Conservation (phyloP, 2,329 filamentous ascomycete genomes). For the Aspergillus clavatus region DNA sequence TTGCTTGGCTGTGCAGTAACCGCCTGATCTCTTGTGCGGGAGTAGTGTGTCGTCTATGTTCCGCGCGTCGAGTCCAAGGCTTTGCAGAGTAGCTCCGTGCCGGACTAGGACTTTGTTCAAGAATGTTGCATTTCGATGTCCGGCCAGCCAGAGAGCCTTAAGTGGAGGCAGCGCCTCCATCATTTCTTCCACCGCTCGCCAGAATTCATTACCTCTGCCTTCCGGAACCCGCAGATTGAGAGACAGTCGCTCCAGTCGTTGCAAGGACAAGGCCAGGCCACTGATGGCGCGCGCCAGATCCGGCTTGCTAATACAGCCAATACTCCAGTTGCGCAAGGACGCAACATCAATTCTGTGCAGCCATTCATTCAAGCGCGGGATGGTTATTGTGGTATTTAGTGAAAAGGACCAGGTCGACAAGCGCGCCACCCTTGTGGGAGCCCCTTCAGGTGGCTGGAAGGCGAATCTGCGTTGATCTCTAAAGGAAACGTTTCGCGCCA, state of each 20-base stretch:
- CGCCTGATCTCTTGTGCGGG: background rate
- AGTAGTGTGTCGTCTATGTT: background rate
- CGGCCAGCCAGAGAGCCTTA: background rate
- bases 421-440: background rate
- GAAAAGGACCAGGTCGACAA: background rate
- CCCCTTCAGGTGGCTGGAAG: background rate
- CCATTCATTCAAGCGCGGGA: background rate
- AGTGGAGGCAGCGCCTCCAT: background rate
- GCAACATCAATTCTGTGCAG: background rate
- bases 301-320: background rate
- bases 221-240: background rate
- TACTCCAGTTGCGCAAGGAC: background rate
- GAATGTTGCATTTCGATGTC: background rate
- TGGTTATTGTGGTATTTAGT: background rate
- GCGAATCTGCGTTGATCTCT: background rate
- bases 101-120: background rate
- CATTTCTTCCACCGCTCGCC: background rate
- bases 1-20: background rate
- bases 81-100: background rate
- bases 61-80: background rate
- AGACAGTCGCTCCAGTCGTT: background rate
- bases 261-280: background rate
- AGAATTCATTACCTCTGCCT: background rate
- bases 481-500: background rate
- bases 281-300: background rate